A percentile compares a stretch with the other conserved stretches of the same genome.
Evolutionary conservation across 306 rosid species (phyloP).

Genomic region (Mimosa pudica): DNA sequence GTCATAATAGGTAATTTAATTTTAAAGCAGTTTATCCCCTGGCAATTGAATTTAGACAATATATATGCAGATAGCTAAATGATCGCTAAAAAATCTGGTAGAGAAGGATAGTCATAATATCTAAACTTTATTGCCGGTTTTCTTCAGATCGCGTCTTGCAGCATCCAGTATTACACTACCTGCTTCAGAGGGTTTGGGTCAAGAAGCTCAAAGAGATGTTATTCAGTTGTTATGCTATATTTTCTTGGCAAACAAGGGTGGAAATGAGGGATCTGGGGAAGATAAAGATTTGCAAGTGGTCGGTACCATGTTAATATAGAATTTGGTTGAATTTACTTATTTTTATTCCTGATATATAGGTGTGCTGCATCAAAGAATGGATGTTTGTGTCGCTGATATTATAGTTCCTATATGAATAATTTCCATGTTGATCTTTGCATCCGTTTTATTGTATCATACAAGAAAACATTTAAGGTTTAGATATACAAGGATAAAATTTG

Average conservation of each 20-base stretch:
- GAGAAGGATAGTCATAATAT: too few species aligned
- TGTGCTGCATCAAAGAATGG: constrained; percentile 22
- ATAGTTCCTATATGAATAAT: neutral
- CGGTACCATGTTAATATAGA: constrained; percentile 36
- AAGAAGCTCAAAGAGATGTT: constrained; percentile 55
- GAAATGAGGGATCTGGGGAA: constrained; percentile 71
- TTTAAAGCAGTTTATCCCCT: constrained; percentile 27
- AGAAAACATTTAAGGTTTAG: too few species aligned
- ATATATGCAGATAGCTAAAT: neutral
- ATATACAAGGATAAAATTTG: too few species aligned
- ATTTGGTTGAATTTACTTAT: neutral
- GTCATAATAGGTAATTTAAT: constrained; percentile 70
- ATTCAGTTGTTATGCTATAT: constrained; percentile 75
- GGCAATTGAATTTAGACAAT: constrained; percentile 15
- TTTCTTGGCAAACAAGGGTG: constrained; percentile 91
- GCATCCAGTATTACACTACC: constrained; percentile 49
- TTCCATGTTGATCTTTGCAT: constrained; percentile 7
- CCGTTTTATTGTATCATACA: constrained; percentile 1
- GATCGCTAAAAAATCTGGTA: too few species aligned
- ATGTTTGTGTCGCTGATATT: constrained; percentile 4
- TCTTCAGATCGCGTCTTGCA: constrained; percentile 54
- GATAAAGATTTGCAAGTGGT: constrained; percentile 54
- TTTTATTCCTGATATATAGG: constrained; percentile 12
- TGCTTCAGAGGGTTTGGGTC: constrained; percentile 49
- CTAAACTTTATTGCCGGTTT: constrained; percentile 11